phyloP scores from a whole-genome alignment of 139 green algal genomes.

The Chlamydomonas incerta region DNA sequence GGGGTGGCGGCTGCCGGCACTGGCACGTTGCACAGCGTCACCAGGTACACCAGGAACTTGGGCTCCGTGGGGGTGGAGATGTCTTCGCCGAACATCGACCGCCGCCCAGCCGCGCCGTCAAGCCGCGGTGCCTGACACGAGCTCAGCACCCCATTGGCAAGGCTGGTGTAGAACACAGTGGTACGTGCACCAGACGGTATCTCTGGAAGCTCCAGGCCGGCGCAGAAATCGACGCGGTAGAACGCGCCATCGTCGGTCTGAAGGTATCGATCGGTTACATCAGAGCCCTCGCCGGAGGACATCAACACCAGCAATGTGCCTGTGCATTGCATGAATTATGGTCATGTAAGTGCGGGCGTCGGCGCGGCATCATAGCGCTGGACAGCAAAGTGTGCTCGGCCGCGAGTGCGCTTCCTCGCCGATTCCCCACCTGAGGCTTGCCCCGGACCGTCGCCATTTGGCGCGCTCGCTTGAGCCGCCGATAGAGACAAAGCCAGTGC shows the following conservation, averaged over 20 bases:
- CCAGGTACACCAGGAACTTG: constrained; percentile 1
- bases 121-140: background rate
- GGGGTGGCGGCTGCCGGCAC: background rate
- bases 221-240: constrained; percentile 1
- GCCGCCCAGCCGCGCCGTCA: background rate
- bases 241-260: background rate
- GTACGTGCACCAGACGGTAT: background rate
- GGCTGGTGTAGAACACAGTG: no score
- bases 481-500: background rate
- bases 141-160: background rate
- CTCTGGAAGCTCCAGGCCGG: background rate
- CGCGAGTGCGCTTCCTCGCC: no score
- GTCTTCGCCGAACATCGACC: background rate
- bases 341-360: background rate
- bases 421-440: background rate
- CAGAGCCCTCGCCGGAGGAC: background rate
- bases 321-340: background rate
- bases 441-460: background rate
- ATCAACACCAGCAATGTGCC: background rate
- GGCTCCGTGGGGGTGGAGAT: background rate
- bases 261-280: background rate
- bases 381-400: no score
- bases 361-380: no score
- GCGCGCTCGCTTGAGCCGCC: background rate
- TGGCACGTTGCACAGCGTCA: background rate